Conservation (phyloP, 2,329 filamentous ascomycete species). For the Cadophora gregata region DNA sequence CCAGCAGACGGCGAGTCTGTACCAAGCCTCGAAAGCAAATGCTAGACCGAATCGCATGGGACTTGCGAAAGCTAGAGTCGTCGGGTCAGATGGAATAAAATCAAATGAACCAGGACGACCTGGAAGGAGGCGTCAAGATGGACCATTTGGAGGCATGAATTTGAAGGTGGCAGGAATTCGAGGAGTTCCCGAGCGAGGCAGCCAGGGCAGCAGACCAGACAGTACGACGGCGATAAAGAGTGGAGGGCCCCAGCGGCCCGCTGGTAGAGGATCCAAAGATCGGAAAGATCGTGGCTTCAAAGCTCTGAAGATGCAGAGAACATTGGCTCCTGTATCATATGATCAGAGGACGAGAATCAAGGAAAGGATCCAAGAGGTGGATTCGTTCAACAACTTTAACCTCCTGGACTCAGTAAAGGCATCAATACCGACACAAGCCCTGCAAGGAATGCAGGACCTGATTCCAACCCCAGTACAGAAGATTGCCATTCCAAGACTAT, state of each 20-base stretch:
- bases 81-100: constrained; percentile 29
- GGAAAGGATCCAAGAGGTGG: constrained; percentile 66
- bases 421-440: constrained; percentile 73
- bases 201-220: constrained; percentile 6
- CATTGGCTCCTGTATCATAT: constrained; percentile 79
- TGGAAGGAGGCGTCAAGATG: constrained; percentile 50
- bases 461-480: constrained; percentile 88
- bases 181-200: constrained; percentile 47
- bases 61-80: constrained; percentile 35
- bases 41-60: constrained; percentile 39
- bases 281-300: constrained; percentile 58
- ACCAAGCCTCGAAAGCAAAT: constrained; percentile 29
- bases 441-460: constrained; percentile 76
- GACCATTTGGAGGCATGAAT: constrained; percentile 67
- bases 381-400: constrained; percentile 81
- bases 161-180: constrained; percentile 54
- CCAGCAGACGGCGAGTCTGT: constrained; percentile 39
- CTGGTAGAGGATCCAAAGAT: constrained; percentile 41
- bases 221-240: neutral
- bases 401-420: constrained; percentile 74
- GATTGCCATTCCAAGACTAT: constrained; percentile 82
- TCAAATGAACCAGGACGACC: constrained; percentile 35
- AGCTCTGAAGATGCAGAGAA: constrained; percentile 92
- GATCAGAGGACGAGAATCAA: constrained; percentile 61
- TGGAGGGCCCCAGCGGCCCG: neutral